Evolutionary conservation across 305 asterid genomes (phyloP), one percentile per base, ranked within the genome.

Genomic region (Fraxinus baroniana): DNA sequence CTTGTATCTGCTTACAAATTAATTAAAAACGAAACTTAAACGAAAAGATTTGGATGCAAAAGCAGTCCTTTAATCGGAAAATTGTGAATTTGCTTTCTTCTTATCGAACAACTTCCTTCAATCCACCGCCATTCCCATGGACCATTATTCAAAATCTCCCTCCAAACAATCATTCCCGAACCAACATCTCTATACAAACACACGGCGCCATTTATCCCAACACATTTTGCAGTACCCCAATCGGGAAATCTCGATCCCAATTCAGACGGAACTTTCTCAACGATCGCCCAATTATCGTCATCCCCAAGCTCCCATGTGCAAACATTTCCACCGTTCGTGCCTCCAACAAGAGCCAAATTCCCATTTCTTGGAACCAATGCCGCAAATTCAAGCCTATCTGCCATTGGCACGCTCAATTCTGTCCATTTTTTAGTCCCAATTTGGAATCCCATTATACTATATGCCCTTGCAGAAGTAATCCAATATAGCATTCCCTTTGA

Each of bases 401-500:
- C 98, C 91, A 93, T 83, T 39, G 98, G 98, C 8, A 91, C 98
- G 17, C 89, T 83, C 77, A 90, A 12, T 73, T 91, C 97, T 79
- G 86, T 84, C 98, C 98, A 93, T 9, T 33, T 81, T 24, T 85
- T 87, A 0, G 90, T 85, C 49, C n/a, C 77, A 20, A 92, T 85
- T 46, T 89, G 90, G 55, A 89, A 87, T 35, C 94, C 94, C 93
- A 93, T 88, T 74, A 93, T 85, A 71, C 93, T 90, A 83, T 92
- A 93, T 1, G 91, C 98, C 35, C 98, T 83, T 2, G 98, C 98
- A 0, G 96, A 93, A 0, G 96, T 95, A 86, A 93, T 89, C 98
- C 98, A 95, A 15, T 95, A 93, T 0, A 95, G 85, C 17, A 84
- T 22, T 22, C 98, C 97, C 4, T 86, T 74, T 4, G 88, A 87